These are phyloP conservation scores for Aleurites moluccanus DNA, from an alignment of 441 rosid genomes.

Conservation along the genomic window DNA sequence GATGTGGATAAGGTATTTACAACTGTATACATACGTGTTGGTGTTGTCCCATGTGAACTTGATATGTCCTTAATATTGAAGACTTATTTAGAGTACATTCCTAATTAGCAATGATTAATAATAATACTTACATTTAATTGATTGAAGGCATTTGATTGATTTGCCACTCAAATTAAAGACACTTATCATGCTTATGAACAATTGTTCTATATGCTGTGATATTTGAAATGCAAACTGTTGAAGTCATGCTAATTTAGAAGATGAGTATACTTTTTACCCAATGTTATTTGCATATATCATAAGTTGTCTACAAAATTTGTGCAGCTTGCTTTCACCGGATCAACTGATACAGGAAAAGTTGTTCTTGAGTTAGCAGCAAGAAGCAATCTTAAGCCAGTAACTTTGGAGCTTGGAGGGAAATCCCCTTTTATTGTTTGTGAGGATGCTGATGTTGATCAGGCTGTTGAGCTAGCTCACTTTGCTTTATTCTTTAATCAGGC, in stretches of 20 bases:
- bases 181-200: neutral
- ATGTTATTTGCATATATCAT: neutral
- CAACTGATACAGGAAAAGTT: conserved; percentile 60
- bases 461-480: conserved; percentile 80
- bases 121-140: neutral
- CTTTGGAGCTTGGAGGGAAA: conserved; percentile 88
- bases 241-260: neutral
- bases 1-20: conserved; percentile 36
- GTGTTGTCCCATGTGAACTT: neutral
- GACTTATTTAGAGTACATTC: neutral
- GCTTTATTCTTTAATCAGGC: conserved; percentile 92
- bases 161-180: neutral
- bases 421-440: conserved; percentile 82
- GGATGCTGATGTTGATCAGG: conserved; percentile 75
- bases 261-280: neutral
- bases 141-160: neutral
- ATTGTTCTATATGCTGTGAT: neutral
- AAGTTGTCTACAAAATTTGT: conserved; percentile 12
- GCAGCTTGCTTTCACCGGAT: conserved; percentile 88
- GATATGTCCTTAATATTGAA: neutral
- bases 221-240: neutral
- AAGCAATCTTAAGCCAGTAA: conserved; percentile 87
- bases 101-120: too few species aligned
- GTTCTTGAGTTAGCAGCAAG: conserved; percentile 67
- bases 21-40: neutral